phyloP scores from a whole-genome alignment of 176 grass and related monocot genomes.

The Phyllostachys edulis region DNA sequence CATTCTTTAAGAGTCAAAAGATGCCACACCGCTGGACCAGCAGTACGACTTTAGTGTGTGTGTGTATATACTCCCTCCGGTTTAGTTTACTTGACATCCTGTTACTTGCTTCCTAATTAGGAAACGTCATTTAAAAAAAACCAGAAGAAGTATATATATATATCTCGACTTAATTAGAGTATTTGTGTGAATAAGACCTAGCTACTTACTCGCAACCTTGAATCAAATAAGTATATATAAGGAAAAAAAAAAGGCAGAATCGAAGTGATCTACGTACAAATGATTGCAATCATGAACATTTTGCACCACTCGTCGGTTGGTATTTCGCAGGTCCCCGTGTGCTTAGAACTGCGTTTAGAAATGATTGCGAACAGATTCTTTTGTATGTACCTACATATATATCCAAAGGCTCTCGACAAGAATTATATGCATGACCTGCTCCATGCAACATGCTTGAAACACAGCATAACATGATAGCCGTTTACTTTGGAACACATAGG shows the following conservation, averaged over 20 bases:
- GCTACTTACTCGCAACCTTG: background rate
- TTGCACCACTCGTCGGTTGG: constrained; percentile 13
- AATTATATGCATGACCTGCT: background rate
- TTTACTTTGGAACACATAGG: background rate
- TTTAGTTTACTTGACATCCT: no score
- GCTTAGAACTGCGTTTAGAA: constrained; percentile 28
- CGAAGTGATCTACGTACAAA: constrained; percentile 23
- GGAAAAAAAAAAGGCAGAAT: background rate
- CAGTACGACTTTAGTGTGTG: background rate
- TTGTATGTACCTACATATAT: background rate
- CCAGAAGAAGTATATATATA: no score
- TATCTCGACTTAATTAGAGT: background rate
- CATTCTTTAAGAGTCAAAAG: background rate
- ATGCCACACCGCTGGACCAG: background rate
- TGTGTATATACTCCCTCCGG: no score
- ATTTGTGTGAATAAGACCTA: background rate
- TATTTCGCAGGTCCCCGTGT: constrained; percentile 25
- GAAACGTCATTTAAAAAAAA: no score
- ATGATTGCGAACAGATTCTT: constrained; percentile 21
- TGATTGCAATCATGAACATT: constrained; percentile 44
- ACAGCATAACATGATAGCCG: background rate
- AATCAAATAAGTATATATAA: background rate
- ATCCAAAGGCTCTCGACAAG: background rate
- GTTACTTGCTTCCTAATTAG: no score
- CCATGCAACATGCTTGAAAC: background rate